phyloP scores from a whole-genome alignment of 768 basidiomycete genomes.

The Phaeolepiota aurea region DNA sequence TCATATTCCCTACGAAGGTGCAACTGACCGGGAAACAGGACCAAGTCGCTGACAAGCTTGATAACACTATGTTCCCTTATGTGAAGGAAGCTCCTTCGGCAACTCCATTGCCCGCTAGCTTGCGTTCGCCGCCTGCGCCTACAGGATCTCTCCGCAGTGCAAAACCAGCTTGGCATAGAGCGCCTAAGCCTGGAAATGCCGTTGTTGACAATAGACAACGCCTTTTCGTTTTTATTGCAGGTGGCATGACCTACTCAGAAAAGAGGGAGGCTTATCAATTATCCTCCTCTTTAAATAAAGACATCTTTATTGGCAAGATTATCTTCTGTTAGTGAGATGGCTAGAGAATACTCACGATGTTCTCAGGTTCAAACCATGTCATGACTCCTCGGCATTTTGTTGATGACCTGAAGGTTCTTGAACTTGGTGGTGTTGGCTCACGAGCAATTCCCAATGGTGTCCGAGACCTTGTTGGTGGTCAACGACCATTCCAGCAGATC shows the following conservation, averaged over 20 bases:
- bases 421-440: constrained; percentile 81
- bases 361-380: constrained; percentile 83
- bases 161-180: constrained; percentile 85
- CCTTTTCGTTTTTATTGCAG: constrained; percentile 84
- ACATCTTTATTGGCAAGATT: constrained; percentile 78
- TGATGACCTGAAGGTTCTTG: constrained; percentile 81
- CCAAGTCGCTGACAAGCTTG: constrained; percentile 70
- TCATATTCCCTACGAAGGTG: not conserved
- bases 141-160: constrained; percentile 76
- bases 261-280: constrained; percentile 83
- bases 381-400: constrained; percentile 78
- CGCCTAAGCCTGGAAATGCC: constrained; percentile 42
- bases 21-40: constrained; percentile 43
- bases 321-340: not conserved
- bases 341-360: not conserved
- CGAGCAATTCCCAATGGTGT: constrained; percentile 64
- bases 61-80: constrained; percentile 79
- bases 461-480: constrained; percentile 33
- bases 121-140: constrained; percentile 45
- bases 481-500: constrained; percentile 58
- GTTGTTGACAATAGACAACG: constrained; percentile 58
- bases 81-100: constrained; percentile 70
- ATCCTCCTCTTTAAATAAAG: constrained; percentile 68
- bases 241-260: constrained; percentile 95
- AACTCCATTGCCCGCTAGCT: constrained; percentile 32